These are phyloP conservation scores for Populus hybrid DNA, from an alignment of 441 rosid species.

Conservation along the genomic window DNA sequence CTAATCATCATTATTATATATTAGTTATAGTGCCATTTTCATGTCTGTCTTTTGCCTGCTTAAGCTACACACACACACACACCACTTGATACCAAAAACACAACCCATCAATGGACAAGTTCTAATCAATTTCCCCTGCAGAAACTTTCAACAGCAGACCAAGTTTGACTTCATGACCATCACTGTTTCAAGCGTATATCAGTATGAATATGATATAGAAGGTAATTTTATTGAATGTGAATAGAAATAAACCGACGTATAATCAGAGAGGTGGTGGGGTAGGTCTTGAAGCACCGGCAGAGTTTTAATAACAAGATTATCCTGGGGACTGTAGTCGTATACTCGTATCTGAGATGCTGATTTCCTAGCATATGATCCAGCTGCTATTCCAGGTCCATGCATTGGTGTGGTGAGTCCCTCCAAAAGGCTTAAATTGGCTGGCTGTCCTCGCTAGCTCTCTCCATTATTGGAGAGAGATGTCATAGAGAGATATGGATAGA, in stretches of 20 bases:
- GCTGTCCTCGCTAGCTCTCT: constrained; percentile 25
- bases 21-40: constrained; percentile 25
- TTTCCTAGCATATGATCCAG: constrained; percentile 24
- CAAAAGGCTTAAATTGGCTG: constrained; percentile 35
- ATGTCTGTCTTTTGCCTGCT: constrained; percentile 20
- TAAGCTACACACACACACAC: background rate
- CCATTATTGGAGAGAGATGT: constrained; percentile 39
- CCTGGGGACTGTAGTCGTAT: background rate
- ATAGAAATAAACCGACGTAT: background rate
- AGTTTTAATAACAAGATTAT: constrained; percentile 22
- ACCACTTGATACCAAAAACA: background rate
- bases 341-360: constrained; percentile 13
- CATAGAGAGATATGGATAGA: background rate
- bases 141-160: background rate
- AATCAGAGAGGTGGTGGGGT: constrained; percentile 15
- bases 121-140: background rate
- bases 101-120: background rate
- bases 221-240: background rate
- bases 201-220: background rate
- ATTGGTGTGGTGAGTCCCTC: constrained; percentile 28
- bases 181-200: background rate
- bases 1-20: constrained; percentile 14
- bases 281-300: constrained; percentile 24
- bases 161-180: background rate
- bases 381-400: constrained; percentile 22